phyloP scores from a whole-genome alignment of 2,329 filamentous ascomycete genomes.

The Arthrinium phaeospermum region DNA sequence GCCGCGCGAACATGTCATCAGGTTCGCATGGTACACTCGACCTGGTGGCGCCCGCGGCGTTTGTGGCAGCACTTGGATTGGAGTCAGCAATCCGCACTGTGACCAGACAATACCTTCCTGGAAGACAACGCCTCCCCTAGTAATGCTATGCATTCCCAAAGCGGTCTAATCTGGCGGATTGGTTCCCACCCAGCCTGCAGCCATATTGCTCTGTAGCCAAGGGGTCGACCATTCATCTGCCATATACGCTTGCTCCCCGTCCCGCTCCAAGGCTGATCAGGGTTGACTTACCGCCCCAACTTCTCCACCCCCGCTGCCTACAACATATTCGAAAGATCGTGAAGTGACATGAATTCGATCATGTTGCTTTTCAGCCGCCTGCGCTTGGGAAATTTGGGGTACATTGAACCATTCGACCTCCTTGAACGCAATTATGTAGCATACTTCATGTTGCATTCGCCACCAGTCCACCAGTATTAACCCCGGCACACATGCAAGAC shows the following conservation, averaged over 20 bases:
- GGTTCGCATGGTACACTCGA: background rate
- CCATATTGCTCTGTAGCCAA: background rate
- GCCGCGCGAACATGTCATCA: background rate
- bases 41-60: background rate
- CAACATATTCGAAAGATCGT: background rate
- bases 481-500: background rate
- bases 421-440: background rate
- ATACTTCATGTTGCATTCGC: background rate
- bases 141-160: background rate
- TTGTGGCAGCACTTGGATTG: background rate
- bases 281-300: background rate
- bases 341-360: background rate
- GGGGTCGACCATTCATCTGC: background rate
- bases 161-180: background rate
- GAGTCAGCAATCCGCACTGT: background rate
- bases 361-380: background rate
- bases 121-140: background rate
- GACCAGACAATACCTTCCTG: background rate
- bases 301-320: background rate
- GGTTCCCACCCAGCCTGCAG: background rate
- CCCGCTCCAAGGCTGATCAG: conserved; percentile 1
- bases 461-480: background rate
- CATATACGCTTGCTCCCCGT: background rate
- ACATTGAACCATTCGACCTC: background rate
- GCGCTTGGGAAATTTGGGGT: background rate